Conservation (phyloP, 2,329 filamentous ascomycete species). For the Fusarium scirpi region DNA sequence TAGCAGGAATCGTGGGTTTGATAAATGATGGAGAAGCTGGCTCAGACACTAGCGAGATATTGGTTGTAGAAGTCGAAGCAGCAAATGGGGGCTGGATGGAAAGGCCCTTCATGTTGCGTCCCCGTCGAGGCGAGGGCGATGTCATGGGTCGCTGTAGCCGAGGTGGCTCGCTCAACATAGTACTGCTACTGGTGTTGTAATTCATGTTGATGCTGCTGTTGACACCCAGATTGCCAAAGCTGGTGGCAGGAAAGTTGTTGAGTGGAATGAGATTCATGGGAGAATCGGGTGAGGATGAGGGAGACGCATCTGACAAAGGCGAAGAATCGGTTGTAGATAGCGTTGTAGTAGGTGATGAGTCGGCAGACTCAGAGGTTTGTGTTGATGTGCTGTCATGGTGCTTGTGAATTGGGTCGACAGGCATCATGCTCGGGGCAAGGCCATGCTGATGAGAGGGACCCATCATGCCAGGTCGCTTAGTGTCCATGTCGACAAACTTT, state of each 20-base stretch:
- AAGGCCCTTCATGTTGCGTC: conserved; percentile 86
- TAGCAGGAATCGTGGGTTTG: conserved; percentile 78
- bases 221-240: conserved; percentile 59
- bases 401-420: conserved; percentile 69
- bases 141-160: conserved; percentile 71
- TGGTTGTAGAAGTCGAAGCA: conserved; percentile 57
- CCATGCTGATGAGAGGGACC: conserved; percentile 54
- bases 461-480: conserved; percentile 54
- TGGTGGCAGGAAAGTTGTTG: conserved; percentile 73
- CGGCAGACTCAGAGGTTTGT: conserved; percentile 83
- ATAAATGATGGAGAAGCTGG: conserved; percentile 82
- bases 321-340: conserved; percentile 93
- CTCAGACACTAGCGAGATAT: conserved; percentile 68
- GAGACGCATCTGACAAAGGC: conserved; percentile 88
- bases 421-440: conserved; percentile 56
- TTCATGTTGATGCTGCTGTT: conserved; percentile 17
- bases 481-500: conserved; percentile 63
- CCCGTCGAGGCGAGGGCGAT: conserved; percentile 75
- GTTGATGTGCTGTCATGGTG: conserved; percentile 84
- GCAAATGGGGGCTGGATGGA: conserved; percentile 76
- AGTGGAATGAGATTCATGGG: conserved; percentile 80
- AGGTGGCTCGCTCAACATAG: conserved; percentile 56
- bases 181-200: conserved; percentile 20
- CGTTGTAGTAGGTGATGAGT: conserved; percentile 95
- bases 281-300: conserved; percentile 92